These are phyloP conservation scores for Peronospora farinosa DNA, from an alignment of 352 stramenopile species.

Conservation along the genomic window DNA sequence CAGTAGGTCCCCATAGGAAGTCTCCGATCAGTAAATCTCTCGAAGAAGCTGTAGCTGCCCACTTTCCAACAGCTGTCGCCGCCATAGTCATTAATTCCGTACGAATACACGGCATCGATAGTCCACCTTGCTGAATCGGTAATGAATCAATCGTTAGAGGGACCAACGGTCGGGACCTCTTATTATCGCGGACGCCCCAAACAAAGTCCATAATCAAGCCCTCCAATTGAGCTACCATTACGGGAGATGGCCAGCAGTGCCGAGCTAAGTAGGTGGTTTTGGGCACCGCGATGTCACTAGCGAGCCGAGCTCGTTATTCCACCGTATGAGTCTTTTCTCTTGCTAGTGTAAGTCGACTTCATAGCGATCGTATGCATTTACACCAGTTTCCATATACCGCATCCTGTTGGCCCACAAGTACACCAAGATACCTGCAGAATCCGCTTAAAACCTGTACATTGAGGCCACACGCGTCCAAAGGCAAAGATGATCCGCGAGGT, in stretches of 20 bases:
- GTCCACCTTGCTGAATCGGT: neutral
- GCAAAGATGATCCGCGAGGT: too few species aligned
- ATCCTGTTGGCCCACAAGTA: too few species aligned
- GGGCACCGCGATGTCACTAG: neutral
- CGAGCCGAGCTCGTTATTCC: too few species aligned
- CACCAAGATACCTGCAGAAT: too few species aligned
- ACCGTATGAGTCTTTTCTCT: too few species aligned
- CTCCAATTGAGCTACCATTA: neutral
- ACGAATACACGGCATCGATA: neutral
- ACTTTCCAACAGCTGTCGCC: neutral
- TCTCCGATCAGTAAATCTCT: neutral
- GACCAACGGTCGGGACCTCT: neutral
- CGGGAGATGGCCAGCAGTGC: neutral
- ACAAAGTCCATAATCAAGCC: conserved; percentile 1
- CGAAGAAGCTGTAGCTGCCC: neutral
- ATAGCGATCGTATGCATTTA: too few species aligned
- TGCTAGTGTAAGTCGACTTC: too few species aligned
- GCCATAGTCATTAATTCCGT: conserved; percentile 1
- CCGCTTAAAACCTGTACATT: too few species aligned
- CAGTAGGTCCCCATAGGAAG: neutral
- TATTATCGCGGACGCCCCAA: neutral
- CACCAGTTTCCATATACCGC: too few species aligned
- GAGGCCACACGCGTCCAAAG: too few species aligned
- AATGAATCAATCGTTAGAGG: neutral
- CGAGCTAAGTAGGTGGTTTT: neutral